Base-by-base conservation (phyloP, 768 basidiomycete species). In the Termitomyces heimii region DNA sequence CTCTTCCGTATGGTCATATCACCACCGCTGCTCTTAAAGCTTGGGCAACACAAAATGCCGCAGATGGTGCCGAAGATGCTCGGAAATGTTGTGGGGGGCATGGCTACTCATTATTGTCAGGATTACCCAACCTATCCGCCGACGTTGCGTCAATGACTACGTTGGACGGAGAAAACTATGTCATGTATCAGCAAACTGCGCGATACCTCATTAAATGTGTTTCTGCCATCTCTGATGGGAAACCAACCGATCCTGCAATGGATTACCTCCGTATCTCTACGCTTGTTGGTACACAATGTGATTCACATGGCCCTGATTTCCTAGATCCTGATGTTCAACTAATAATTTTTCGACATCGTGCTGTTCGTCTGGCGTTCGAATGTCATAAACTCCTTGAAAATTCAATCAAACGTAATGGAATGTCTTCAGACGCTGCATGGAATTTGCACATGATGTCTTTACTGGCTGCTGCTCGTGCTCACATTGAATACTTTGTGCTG, bases 181-280 rank as follows among this genome's bases (percentile, higher is more conserved):
- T 67, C 22, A 66, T 68, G 67, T 69, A 66, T 48, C 67, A 65
- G 54, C 68, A 69, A 55, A 56, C 67, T 6, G 68, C 67, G 7
- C 57, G 68, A n/a, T 65, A 62, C 42, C 61, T 68, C 43, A 40
- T 68, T 7, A 67, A 68, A 48, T 56, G 59, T 46, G 56, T 56
- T 24, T 31, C 54, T 9, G 51, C 55, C 9, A 51, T 61, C 29
- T 26, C 31, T 4, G 20, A 18, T 10, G 26, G 56, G 4, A 31
- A 57, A 22, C 5, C 32, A 7, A 48, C 58, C 22, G 57, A 62
- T 29, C 48, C 28, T 8, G 13, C 48, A 18, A 55, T 56, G 61
- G 22, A 26, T 2, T 68, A 65, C 40, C 57, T 65, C 18, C 28
- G 54, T 1, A 40, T 26, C 13, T 13, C 28, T 16, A 47, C 34